Base-by-base conservation (phyloP, 164 flowering plant genomes). In the Annona squamosa region DNA sequence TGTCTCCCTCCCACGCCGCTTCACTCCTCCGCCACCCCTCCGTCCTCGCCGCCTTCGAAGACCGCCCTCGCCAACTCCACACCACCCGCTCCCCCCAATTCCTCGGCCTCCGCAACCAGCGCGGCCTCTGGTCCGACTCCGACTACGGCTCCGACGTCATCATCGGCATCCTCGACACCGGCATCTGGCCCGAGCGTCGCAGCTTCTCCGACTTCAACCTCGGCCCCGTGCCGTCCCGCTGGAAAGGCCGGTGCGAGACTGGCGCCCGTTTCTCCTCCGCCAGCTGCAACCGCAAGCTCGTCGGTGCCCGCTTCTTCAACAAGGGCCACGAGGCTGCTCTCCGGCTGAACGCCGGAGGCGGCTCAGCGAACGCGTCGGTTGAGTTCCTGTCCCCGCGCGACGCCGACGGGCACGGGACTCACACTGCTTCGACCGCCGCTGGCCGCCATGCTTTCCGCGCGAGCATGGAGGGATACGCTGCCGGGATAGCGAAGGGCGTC, bases 51-150 rank as follows among this genome's bases (percentile, higher is more conserved):
- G 81, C 77, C 2, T 82, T 95, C 69, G 89, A 85, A 76, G 99
- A 95, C 78, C 87, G 82, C 5, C 86, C 89, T 18, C 85, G 97
- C 16, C 72, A 81, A 5, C 94, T 93, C 65, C 98, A 95, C 87
- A 95, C 99, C 69, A 95, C 99, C 0, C 87, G 99, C 46, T 95
- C 99, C n/a, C 99, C 99, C 4, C 98, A 95, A 79, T 95, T 93
- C 69, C 84, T 95, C 3, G 98, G 98, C 6, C 85, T 95, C 2
- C 74, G 95, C 4, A 90, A 84, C 81, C 94, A 90, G 79, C 79
- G 72, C 0, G 98, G 98, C 1, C 86, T 95, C n/a, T 95, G 98
- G 98, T 89, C 98, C 1, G 94, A 89, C 0, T 90, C 99, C 18
- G 93, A 92, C 64, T 92, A 91, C 73, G 98, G 98, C 26, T 89